Evolutionary conservation across 176 grass and related monocot species (phyloP).

Genomic region (Chrysopogon serrulatus): DNA sequence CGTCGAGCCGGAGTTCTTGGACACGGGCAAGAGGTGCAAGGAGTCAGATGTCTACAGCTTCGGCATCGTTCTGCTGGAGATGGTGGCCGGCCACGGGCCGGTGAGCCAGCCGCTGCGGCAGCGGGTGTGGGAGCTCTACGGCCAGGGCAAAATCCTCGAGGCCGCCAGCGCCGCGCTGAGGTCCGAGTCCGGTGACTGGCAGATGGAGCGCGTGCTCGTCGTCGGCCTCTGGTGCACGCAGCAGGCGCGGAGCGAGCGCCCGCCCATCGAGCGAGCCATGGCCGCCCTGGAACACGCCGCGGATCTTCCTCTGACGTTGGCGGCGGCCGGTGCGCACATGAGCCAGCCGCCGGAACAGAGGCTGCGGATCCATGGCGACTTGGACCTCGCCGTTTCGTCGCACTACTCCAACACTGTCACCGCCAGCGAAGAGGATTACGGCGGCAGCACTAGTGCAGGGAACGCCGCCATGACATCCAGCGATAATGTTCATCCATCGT

Average conservation of each 20-base stretch:
- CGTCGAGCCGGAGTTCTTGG: background rate
- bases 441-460: background rate
- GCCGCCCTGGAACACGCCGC: background rate
- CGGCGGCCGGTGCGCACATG: background rate
- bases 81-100: background rate
- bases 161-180: background rate
- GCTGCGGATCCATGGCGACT: background rate
- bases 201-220: background rate
- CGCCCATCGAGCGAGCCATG: background rate
- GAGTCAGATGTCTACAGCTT: background rate
- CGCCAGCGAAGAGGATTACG: background rate
- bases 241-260: background rate
- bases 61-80: constrained; percentile 16
- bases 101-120: background rate
- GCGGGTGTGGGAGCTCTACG: background rate
- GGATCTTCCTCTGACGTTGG: background rate
- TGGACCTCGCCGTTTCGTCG: background rate
- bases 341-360: background rate
- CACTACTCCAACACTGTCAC: background rate
- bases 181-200: background rate
- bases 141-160: background rate
- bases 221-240: background rate
- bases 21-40: background rate
- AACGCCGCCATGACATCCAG: background rate
- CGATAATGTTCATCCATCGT: background rate